Evolutionary conservation across 176 grass and related monocot genomes (phyloP).

Genomic region (Ampelocalamus luodianensis): DNA sequence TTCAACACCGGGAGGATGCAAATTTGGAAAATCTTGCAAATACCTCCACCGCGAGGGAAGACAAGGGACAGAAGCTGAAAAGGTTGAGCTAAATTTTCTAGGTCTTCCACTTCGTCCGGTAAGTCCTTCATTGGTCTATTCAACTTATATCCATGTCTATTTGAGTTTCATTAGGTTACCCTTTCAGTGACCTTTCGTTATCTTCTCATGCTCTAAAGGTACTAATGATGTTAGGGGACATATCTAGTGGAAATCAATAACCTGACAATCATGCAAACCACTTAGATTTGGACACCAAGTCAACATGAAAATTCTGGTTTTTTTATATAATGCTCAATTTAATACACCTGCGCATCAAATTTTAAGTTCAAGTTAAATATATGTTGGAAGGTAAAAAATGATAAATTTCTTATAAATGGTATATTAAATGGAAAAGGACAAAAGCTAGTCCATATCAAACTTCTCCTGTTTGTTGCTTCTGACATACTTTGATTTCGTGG

Average conservation of each 20-base stretch:
- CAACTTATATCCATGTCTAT: slow-evolving; percentile 3
- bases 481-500: neutral
- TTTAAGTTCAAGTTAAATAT: slow-evolving; percentile 4
- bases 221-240: neutral
- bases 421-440: slow-evolving; percentile 16
- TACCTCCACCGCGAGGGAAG: slow-evolving; percentile 66
- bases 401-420: neutral
- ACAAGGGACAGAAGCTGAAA: slow-evolving; percentile 58
- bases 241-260: neutral
- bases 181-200: slow-evolving; percentile 5
- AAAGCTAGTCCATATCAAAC: neutral
- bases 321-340: neutral
- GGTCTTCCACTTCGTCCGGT: slow-evolving; percentile 93
- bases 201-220: slow-evolving; percentile 9
- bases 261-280: neutral
- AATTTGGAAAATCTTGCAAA: slow-evolving; percentile 84
- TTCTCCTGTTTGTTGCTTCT: slow-evolving; percentile 13
- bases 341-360: slow-evolving; percentile 1
- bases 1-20: slow-evolving; percentile 79
- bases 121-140: slow-evolving; percentile 50
- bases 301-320: neutral
- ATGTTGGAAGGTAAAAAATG: slow-evolving; percentile 23
- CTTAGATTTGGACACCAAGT: neutral
- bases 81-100: slow-evolving; percentile 82
- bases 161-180: slow-evolving; percentile 7